Evolutionary conservation across 2,329 filamentous ascomycete genomes (phyloP).

Genomic region (Parascedosporium putredinis): DNA sequence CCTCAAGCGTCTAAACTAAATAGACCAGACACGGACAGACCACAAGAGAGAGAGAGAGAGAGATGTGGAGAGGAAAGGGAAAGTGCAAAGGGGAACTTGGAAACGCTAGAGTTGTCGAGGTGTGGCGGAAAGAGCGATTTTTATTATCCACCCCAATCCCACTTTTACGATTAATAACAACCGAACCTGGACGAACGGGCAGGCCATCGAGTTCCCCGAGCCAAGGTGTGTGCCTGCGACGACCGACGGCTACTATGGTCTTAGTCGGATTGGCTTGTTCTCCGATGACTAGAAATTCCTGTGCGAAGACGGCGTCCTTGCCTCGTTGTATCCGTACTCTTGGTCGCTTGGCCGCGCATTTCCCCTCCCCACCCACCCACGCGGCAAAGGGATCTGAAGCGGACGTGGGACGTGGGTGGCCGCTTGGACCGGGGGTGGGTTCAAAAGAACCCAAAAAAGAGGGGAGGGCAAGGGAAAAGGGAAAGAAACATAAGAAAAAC

Average conservation of each 20-base stretch:
- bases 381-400: too few relatives aligned
- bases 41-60: background rate
- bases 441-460: too few relatives aligned
- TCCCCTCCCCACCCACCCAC: too few relatives aligned
- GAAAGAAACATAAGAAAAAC: too few relatives aligned
- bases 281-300: background rate
- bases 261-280: background rate
- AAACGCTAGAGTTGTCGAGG: background rate
- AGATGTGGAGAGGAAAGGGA: background rate
- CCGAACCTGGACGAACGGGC: background rate
- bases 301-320: background rate
- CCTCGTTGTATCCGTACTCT: too few relatives aligned
- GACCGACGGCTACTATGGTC: too few relatives aligned
- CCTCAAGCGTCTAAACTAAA: background rate
- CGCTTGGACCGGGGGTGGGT: too few relatives aligned
- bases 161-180: slow-evolving; percentile 1
- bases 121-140: slow-evolving; percentile 1
- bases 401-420: too few relatives aligned
- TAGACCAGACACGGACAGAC: background rate
- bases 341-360: too few relatives aligned
- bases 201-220: background rate
- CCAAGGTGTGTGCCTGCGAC: background rate
- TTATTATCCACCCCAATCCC: background rate
- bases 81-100: background rate
- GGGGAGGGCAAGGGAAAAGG: too few relatives aligned